Evolutionary conservation across 139 green algal species (phyloP).

Genomic region (Chlorella sp.): DNA sequence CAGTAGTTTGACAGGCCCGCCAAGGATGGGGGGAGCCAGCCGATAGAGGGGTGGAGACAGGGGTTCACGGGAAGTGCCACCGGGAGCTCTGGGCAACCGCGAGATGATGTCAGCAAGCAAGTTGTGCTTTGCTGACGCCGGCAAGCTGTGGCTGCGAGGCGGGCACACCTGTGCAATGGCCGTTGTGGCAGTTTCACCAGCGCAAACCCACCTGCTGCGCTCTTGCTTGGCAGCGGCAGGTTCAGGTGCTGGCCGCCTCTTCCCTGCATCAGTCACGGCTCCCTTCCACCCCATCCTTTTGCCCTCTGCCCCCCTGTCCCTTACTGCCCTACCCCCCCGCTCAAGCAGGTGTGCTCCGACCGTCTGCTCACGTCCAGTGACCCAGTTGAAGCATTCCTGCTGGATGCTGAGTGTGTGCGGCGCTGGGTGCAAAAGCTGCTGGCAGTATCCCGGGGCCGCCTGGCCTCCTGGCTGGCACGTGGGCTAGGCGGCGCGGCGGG

Average conservation of each 20-base stretch:
- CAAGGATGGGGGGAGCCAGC: background rate
- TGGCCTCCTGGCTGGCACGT: conserved; percentile 22
- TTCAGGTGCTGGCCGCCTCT: background rate
- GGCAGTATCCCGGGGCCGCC: conserved; percentile 23
- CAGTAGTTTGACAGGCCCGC: no score
- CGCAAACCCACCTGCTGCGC: background rate
- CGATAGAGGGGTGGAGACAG: no score
- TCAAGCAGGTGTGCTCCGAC: conserved; percentile 41
- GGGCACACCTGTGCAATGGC: no score
- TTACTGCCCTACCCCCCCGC: background rate
- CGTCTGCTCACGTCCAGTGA: conserved; percentile 54
- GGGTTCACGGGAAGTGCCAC: no score
- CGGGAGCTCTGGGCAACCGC: no score
- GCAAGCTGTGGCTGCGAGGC: no score
- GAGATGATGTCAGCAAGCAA: no score
- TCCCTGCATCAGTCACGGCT: background rate
- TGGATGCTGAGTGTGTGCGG: conserved; percentile 68
- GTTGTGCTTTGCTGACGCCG: no score
- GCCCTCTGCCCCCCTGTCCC: background rate
- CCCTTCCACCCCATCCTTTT: no score
- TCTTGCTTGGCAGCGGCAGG: background rate
- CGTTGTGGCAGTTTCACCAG: background rate
- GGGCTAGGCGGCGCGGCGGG: conserved; percentile 3
- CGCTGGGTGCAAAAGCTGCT: conserved; percentile 41
- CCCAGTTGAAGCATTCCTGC: conserved; percentile 59